Conservation (phyloP, 352 stramenopile genomes). For the Phytophthora megakarya region DNA sequence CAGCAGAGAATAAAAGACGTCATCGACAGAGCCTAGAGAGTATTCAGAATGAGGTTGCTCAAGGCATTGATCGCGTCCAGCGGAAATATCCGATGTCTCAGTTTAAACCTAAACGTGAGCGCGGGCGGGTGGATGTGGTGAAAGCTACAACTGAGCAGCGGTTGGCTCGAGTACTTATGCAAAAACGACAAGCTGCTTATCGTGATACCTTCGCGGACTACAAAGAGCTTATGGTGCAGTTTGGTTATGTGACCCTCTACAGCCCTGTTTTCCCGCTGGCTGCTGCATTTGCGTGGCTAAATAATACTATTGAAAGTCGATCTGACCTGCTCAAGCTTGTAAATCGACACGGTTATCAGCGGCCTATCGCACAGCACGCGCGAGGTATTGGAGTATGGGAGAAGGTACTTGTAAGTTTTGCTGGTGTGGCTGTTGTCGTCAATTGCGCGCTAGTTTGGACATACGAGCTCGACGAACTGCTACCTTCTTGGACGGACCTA, state of each 20-base stretch:
- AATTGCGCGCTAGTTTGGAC: constrained; percentile 94
- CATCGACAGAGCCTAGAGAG: constrained; percentile 28
- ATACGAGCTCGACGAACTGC: constrained; percentile 58
- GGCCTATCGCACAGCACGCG: constrained; percentile 88
- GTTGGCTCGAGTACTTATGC: constrained; percentile 57
- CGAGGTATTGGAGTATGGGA: constrained; percentile 94
- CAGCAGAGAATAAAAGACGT: constrained; percentile 47
- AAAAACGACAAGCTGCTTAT: constrained; percentile 68
- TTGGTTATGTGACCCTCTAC: constrained; percentile 93
- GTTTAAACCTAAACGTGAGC: constrained; percentile 11
- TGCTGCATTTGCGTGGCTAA: constrained; percentile 90
- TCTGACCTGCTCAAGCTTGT: constrained; percentile 93
- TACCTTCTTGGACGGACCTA: constrained; percentile 60
- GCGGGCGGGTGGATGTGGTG: constrained; percentile 28
- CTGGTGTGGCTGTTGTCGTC: constrained; percentile 91
- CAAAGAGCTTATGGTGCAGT: constrained; percentile 91
- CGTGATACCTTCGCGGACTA: constrained; percentile 72
- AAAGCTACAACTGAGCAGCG: constrained; percentile 40
- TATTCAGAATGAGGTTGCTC: constrained; percentile 18
- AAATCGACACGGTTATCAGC: constrained; percentile 84
- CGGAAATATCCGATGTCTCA: constrained; percentile 15
- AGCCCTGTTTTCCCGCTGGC: constrained; percentile 91
- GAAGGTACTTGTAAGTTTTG: constrained; percentile 92
- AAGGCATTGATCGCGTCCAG: not conserved
- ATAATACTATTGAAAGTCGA: constrained; percentile 91